Conservation (phyloP, 1,284 basidiomycete genomes). For the Apiotrichum mycotoxinovorans region DNA sequence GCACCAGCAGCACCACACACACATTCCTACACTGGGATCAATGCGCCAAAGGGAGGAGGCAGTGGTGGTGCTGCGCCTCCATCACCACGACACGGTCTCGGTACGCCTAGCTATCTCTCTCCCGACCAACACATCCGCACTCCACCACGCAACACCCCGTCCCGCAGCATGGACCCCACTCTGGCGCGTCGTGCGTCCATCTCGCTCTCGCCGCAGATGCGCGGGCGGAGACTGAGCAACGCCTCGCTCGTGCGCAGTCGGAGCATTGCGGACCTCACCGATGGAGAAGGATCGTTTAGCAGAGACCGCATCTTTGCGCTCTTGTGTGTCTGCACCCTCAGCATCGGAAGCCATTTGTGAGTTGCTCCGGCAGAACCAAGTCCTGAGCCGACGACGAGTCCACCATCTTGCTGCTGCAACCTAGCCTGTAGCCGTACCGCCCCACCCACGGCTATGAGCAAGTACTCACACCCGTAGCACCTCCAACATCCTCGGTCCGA, state of each 20-base stretch:
- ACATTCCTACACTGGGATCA: neutral
- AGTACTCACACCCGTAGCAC: neutral
- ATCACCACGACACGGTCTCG: neutral
- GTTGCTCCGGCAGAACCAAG: slow-evolving; percentile 27
- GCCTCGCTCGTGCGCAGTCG: slow-evolving; percentile 14
- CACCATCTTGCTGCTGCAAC: no score
- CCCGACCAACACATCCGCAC: neutral
- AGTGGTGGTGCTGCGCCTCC: no score
- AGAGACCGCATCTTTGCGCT: slow-evolving; percentile 53
- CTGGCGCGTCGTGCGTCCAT: slow-evolving; percentile 3
- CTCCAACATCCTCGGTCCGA: slow-evolving; percentile 47
- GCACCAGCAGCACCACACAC: no score
- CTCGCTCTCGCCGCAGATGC: slow-evolving; percentile 4
- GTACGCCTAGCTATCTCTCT: neutral
- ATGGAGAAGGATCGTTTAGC: neutral
- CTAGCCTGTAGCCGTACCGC: no score
- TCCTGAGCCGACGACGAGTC: neutral
- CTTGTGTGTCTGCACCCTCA: slow-evolving; percentile 68
- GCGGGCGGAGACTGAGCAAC: slow-evolving; percentile 9
- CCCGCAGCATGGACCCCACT: neutral
- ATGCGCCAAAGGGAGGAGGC: no score
- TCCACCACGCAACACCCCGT: neutral
- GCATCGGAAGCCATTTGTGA: slow-evolving; percentile 71
- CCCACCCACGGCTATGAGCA: no score
- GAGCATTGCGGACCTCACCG: slow-evolving; percentile 4